Evolutionary conservation across 148 eudicot species (phyloP), one percentile per base, ranked within the genome.

Genomic region (Nepenthes mirabilis): DNA sequence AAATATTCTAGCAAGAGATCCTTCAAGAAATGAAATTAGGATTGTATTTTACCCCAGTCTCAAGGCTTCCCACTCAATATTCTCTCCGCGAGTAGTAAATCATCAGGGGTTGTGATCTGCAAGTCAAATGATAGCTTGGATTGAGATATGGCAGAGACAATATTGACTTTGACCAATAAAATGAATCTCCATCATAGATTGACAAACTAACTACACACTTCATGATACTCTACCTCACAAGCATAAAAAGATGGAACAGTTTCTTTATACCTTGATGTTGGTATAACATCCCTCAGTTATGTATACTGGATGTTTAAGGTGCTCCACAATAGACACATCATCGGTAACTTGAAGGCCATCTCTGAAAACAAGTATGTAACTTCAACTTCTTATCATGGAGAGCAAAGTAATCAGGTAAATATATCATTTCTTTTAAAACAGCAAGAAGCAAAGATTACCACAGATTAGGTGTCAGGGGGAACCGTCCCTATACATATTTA

Each of bases 61-160:
- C 35, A 65, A 36, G 71, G 75, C 47, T 70, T 69, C 23, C 77
- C 43, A 65, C 69, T 77, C 77, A 93, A 60, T 67, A 93, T 83
- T 69, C 91, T 80, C 72, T 93, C 98, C 1, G 98, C 98, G 62
- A 88, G 79, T 71, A 88, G 73, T 64, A 93, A 70, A 79, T 93
- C 98, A 74, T 93, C 96, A 9, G 98, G 98, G 63, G 98, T 93
- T 37, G 96, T 93, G 57, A 93, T 80, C 98, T 93, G 89, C 65
- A 68, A 37, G 34, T 57, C 60, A 68, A 35, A 74, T 43, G 14
- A 49, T 47, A 32, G 33, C 48, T 33, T 8, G 33, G 11, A 2
- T 61, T 9, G 23, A 43, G 2, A 58, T n/a, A 9, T 33, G 1
- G 35, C 5, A 11, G 36, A 35, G 12, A 34, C 37, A 55, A 51